A percentile compares a stretch with the other conserved stretches of the same genome.
Evolutionary conservation across 2,329 filamentous ascomycete species (phyloP).

Genomic region (Hysterium pulicare): DNA sequence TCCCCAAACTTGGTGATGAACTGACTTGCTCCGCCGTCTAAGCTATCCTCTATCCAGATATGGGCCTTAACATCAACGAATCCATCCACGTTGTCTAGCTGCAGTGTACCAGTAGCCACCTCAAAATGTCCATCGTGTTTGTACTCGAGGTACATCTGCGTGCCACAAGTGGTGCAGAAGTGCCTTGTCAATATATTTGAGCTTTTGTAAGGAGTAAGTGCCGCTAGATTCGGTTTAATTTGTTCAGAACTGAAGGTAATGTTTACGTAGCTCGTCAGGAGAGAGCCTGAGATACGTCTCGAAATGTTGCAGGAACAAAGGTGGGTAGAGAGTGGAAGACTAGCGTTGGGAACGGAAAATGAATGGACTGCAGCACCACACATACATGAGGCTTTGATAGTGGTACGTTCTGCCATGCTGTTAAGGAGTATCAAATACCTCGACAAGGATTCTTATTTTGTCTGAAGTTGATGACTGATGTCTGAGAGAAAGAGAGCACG

Average conservation of each 20-base stretch:
- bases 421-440: too few relatives aligned
- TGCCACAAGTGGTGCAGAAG: slow-evolving; percentile 46
- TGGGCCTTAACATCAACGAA: slow-evolving; percentile 35
- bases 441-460: too few relatives aligned
- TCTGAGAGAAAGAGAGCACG: too few relatives aligned
- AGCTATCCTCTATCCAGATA: slow-evolving; percentile 50
- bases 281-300: slow-evolving; percentile 44
- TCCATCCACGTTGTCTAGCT: slow-evolving; percentile 26
- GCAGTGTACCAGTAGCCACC: slow-evolving; percentile 42
- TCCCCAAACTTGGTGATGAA: slow-evolving; percentile 42
- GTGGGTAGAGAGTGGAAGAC: slow-evolving; percentile 42
- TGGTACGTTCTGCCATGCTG: slow-evolving; percentile 6
- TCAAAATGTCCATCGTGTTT: slow-evolving; percentile 23
- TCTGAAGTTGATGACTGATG: too few relatives aligned
- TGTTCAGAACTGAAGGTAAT: slow-evolving; percentile 31
- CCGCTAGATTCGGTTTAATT: slow-evolving; percentile 15
- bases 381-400: slow-evolving; percentile 40
- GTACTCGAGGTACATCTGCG: slow-evolving; percentile 44
- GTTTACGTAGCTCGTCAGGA: slow-evolving; percentile 38
- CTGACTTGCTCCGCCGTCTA: slow-evolving; percentile 50
- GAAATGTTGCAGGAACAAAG: slow-evolving; percentile 52
- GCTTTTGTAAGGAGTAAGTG: slow-evolving; percentile 38
- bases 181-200: slow-evolving; percentile 33
- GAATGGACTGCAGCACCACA: slow-evolving; percentile 43
- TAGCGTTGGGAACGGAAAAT: slow-evolving; percentile 26